Evolutionary conservation across 371 early-diverging fungal genomes (phyloP).

Genomic region (Coemansia sp.): DNA sequence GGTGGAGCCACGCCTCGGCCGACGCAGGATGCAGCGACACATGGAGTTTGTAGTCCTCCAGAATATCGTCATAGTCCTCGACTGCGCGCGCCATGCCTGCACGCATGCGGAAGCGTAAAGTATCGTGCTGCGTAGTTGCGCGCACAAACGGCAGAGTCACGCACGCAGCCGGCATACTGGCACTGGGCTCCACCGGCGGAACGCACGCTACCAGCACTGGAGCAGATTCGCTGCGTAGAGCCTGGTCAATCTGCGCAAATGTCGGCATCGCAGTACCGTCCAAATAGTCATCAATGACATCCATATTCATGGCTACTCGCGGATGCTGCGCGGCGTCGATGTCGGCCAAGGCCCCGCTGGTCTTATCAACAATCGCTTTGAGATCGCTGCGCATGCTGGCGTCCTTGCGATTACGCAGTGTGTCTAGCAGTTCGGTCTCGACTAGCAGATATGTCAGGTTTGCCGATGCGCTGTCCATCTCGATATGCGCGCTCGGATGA

Average conservation of each 20-base stretch:
- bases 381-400: slow-evolving; percentile 41
- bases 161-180: slow-evolving; percentile 13
- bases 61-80: slow-evolving; percentile 41
- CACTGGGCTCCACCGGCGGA: background rate
- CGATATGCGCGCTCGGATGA: slow-evolving; percentile 27
- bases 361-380: slow-evolving; percentile 34
- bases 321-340: slow-evolving; percentile 29
- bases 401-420: slow-evolving; percentile 24
- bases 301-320: slow-evolving; percentile 34
- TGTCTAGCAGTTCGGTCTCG: slow-evolving; percentile 26
- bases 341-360: slow-evolving; percentile 17
- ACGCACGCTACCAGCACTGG: slow-evolving; percentile 6
- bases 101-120: slow-evolving; percentile 37
- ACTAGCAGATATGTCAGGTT: slow-evolving; percentile 29
- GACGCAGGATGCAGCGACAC: slow-evolving; percentile 27
- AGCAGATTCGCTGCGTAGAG: background rate
- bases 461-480: slow-evolving; percentile 34
- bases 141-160: slow-evolving; percentile 38
- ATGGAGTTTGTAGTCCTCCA: slow-evolving; percentile 46
- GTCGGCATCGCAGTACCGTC: slow-evolving; percentile 45
- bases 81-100: slow-evolving; percentile 37
- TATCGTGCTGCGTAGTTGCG: slow-evolving; percentile 37
- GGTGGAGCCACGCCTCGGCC: slow-evolving; percentile 36
- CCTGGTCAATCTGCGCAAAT: slow-evolving; percentile 13
- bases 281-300: slow-evolving; percentile 35